Percentiles rank a stretch among this genome's conserved stretches.
These are phyloP conservation scores for Candida tunisiensis DNA, from an alignment of 1,139 yeast genomes.

Conservation along the genomic window DNA sequence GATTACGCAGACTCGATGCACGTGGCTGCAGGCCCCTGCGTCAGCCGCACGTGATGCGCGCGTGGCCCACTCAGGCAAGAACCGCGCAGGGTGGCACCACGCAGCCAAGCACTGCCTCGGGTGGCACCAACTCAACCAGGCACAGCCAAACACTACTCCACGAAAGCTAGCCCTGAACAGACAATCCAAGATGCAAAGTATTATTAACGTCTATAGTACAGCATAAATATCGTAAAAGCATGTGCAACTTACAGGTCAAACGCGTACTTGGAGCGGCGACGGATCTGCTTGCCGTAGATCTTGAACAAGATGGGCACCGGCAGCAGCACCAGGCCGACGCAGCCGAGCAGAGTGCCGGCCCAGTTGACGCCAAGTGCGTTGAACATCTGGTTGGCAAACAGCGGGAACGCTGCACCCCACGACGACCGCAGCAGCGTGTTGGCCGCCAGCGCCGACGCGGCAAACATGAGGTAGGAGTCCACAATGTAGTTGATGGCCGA, in stretches of 20 bases:
- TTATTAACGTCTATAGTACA: no score
- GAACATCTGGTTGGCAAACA: conserved; percentile 67
- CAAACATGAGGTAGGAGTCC: conserved; percentile 61
- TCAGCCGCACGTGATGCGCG: no score
- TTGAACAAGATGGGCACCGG: conserved; percentile 68
- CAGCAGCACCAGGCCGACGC: conserved; percentile 40
- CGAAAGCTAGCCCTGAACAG: no score
- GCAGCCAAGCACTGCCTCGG: no score
- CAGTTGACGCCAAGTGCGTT: conserved; percentile 56
- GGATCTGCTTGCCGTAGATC: conserved; percentile 42
- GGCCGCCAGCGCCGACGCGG: conserved; percentile 86
- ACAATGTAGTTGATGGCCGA: conserved; percentile 68
- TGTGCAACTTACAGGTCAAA: conserved; percentile 18
- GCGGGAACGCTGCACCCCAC: conserved; percentile 64
- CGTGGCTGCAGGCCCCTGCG: no score
- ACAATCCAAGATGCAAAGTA: no score
- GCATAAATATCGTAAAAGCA: no score
- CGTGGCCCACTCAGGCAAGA: no score
- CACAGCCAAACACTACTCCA: no score
- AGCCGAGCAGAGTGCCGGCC: conserved; percentile 70
- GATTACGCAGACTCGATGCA: no score
- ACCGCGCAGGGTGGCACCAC: no score
- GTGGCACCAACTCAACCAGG: no score
- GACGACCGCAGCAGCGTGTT: conserved; percentile 71
- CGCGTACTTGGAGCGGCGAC: conserved; percentile 47